Percentiles rank a stretch among this genome's conserved stretches.
Conservation (phyloP, 257 asterid genomes). For the Cinchona pubescens region DNA sequence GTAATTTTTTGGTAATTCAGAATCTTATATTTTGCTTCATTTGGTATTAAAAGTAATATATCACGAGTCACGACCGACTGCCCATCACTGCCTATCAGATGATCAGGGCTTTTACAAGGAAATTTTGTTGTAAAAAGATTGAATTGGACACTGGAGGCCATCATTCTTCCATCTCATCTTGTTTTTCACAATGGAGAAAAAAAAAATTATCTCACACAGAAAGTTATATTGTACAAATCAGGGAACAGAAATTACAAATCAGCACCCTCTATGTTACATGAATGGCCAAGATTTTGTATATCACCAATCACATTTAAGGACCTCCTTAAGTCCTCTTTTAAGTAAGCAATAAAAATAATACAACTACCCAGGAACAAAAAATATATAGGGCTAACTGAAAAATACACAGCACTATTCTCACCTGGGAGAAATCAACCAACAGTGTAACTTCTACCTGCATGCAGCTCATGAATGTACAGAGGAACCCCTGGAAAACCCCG, state of each 20-base stretch:
- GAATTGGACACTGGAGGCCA: not conserved
- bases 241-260: slow-evolving; percentile 37
- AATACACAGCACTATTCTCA: slow-evolving; percentile 28
- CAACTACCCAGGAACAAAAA: slow-evolving; percentile 35
- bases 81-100: no score
- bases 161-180: not conserved
- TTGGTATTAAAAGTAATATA: no score
- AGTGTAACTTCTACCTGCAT: slow-evolving; percentile 34
- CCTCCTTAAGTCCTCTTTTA: slow-evolving; percentile 25
- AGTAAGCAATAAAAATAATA: slow-evolving; percentile 32
- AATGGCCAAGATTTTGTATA: slow-evolving; percentile 28
- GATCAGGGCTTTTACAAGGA: no score
- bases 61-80: no score
- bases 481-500: slow-evolving; percentile 24
- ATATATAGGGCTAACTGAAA: slow-evolving; percentile 25
- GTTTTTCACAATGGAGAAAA: not conserved
- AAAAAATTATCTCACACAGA: slow-evolving; percentile 33
- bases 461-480: slow-evolving; percentile 44
- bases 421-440: slow-evolving; percentile 28
- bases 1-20: no score
- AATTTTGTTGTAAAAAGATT: not conserved
- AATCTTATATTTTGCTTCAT: no score
- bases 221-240: slow-evolving; percentile 27
- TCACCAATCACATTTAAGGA: slow-evolving; percentile 36
- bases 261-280: slow-evolving; percentile 52